Base-by-base conservation (phyloP, 1,139 yeast genomes). In the Pichia sp. region DNA sequence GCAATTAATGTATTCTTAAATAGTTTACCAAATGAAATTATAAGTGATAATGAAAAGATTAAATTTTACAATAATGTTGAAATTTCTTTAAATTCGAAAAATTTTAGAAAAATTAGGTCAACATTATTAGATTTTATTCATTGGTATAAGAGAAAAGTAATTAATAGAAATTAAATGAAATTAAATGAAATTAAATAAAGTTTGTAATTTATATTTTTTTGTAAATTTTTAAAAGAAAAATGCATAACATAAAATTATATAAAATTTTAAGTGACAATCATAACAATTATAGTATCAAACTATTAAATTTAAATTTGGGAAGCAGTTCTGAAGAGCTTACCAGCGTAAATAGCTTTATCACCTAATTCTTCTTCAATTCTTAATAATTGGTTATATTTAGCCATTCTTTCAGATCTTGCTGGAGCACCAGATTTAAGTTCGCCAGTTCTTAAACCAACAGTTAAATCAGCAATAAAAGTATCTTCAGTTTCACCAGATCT, bases 341-440 rank as follows among this genome's bases (percentile, higher is more conserved):
- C 97, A 57, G 97, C 96, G 77, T 80, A 90, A 71, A 87, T 69
- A 60, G 96, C 96, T 79, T 87, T 87, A 81, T 79, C 88, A 69
- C 96, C 97, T 69, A 90, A 85, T 76, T 85, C 88, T 78, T 90
- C 95, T 81, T 90, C 97, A 66, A 90, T 90, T 79, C 97, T 87
- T 73, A 90, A 81, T 74, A 90, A 84, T 80, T 89, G 95, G 83
- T 86, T 86, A 74, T 84, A 84, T 79, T 90, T 90, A 71, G 97
- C 97, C 73, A 90, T 83, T 83, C 97, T 89, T 80, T 90, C 97
- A 61, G 96, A 87, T 81, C 97, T 88, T 63, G 96, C 95, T 70
- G 97, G 96, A 69, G 97, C 97, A 83, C 97, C 97, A 64, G 96
- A 86, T 89, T 90, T 90, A 74, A 90, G 84, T 81, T 90, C 96